Conservation (phyloP, 495 filamentous ascomycete species). For the Chaetomium fimeti region DNA sequence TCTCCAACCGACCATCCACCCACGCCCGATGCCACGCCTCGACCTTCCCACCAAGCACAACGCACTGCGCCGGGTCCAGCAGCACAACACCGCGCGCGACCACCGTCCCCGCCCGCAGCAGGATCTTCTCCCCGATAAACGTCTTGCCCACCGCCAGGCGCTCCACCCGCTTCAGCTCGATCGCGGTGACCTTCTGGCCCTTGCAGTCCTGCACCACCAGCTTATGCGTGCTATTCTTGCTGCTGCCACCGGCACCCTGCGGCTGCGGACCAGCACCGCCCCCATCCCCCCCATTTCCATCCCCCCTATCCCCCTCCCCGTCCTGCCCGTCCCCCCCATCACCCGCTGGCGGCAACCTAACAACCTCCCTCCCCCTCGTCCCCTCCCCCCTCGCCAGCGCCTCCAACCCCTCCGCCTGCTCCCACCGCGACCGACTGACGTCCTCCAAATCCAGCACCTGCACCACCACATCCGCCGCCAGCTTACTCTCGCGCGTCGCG, state of each 20-base stretch:
- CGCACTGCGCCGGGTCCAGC: constrained; percentile 62
- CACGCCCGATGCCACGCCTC: constrained; percentile 75
- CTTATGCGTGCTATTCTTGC: constrained; percentile 65
- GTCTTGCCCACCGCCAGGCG: constrained; percentile 63
- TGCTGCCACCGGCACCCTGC: constrained; percentile 38
- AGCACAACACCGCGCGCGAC: constrained; percentile 78
- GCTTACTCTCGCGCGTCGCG: constrained; percentile 48
- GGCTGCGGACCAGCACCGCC: constrained; percentile 21
- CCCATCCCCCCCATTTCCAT: not conserved
- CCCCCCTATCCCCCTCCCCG: constrained; percentile 25
- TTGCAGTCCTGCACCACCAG: constrained; percentile 76
- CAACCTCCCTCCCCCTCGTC: constrained; percentile 76
- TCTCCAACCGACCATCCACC: constrained; percentile 68
- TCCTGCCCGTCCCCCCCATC: constrained; percentile 32
- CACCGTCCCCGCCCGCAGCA: constrained; percentile 59
- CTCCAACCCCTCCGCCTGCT: constrained; percentile 83
- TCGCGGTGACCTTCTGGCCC: constrained; percentile 65
- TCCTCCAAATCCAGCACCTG: constrained; percentile 87
- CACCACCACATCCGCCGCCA: constrained; percentile 63
- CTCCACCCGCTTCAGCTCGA: constrained; percentile 69
- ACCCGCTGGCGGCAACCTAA: constrained; percentile 57
- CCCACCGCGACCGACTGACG: constrained; percentile 71
- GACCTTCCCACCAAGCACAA: constrained; percentile 81
- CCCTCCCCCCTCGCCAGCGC: constrained; percentile 78
- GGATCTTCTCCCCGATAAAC: constrained; percentile 75